Percentiles rank a stretch among this genome's conserved stretches.
Conservation (phyloP, 345 rosid genomes). For the Aethionema arabicum region DNA sequence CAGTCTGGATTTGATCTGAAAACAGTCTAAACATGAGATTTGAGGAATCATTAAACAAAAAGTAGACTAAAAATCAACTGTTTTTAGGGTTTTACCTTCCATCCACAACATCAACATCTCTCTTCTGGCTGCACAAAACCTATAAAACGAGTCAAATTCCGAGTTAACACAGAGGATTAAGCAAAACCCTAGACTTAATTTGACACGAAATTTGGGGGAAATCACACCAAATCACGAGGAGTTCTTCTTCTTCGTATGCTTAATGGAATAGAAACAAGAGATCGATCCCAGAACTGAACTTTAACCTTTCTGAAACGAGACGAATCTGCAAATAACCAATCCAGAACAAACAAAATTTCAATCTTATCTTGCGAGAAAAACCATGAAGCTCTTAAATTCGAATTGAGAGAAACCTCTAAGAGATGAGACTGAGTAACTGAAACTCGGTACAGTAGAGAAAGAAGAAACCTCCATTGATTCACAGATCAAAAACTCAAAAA, state of each 20-base stretch:
- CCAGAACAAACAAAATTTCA: neutral
- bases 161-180: constrained; percentile 4
- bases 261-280: constrained; percentile 35
- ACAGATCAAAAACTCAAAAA: neutral
- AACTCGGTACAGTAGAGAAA: constrained; percentile 30
- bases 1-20: too few relatives aligned
- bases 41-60: neutral
- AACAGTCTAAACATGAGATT: neutral
- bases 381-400: neutral
- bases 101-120: constrained; percentile 49
- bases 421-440: constrained; percentile 31
- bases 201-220: neutral
- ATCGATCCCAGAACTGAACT: constrained; percentile 37
- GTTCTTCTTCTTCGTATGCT: constrained; percentile 41
- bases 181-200: constrained; percentile 1
- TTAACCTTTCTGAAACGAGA: constrained; percentile 36
- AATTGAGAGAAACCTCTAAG: constrained; percentile 44
- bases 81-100: constrained; percentile 51
- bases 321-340: constrained; percentile 40
- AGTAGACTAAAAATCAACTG: neutral
- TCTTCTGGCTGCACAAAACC: constrained; percentile 58
- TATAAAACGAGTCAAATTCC: constrained; percentile 20
- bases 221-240: constrained; percentile 20
- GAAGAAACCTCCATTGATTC: constrained; percentile 51
- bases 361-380: neutral